These are phyloP conservation scores for Brassica hybrid DNA, from an alignment of 441 rosid genomes.

Conservation along the genomic window DNA sequence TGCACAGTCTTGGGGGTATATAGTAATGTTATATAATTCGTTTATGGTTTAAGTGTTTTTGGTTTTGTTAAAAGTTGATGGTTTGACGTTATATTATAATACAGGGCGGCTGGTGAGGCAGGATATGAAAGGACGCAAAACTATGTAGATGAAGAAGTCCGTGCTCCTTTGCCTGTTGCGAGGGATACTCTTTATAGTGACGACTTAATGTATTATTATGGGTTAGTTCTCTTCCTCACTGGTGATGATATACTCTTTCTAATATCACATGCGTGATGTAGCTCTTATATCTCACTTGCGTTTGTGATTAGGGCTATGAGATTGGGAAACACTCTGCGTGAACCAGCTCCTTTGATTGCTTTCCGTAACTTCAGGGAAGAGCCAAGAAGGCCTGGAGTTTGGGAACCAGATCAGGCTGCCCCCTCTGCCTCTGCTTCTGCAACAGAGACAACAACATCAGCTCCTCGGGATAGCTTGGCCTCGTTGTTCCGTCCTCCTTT, in stretches of 20 bases:
- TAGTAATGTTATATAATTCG: too few species aligned
- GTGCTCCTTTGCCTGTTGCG: constrained; percentile 90
- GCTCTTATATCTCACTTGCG: constrained; percentile 21
- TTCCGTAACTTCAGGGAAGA: constrained; percentile 94
- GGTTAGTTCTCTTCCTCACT: constrained; percentile 47
- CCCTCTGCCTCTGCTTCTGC: constrained; percentile 50
- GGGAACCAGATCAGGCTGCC: constrained; percentile 85
- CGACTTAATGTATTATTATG: constrained; percentile 15
- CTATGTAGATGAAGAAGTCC: constrained; percentile 68
- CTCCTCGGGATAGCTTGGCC: constrained; percentile 85
- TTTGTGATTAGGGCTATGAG: constrained; percentile 56
- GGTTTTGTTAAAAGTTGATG: too few species aligned
- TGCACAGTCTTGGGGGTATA: too few species aligned
- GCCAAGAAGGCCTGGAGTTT: constrained; percentile 81
- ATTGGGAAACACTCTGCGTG: constrained; percentile 53
- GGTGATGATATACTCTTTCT: constrained; percentile 9
- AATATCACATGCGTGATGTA: constrained; percentile 3
- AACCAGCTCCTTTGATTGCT: constrained; percentile 69
- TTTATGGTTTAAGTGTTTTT: too few species aligned
- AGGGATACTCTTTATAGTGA: constrained; percentile 95
- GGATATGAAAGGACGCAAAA: constrained; percentile 36
- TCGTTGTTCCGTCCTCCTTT: constrained; percentile 93
- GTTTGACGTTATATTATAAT: too few species aligned
- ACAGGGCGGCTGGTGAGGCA: too few species aligned
- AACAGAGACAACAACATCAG: constrained; percentile 53